Evolutionary conservation across 257 asterid genomes (phyloP).

Genomic region (Solanum clarkiae): DNA sequence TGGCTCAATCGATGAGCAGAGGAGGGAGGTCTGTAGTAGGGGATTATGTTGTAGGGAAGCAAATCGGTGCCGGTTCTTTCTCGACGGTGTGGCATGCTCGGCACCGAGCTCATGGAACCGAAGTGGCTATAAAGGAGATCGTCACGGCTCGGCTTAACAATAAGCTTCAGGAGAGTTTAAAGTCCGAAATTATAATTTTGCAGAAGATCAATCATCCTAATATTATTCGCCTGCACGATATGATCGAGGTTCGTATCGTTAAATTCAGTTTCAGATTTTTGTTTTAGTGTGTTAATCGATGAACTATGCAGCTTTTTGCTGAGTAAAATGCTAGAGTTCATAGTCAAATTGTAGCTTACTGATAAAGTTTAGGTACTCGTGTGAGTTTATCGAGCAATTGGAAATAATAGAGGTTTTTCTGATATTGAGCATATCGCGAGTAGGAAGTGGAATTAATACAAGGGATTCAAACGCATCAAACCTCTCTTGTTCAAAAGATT

Average conservation of each 20-base stretch:
- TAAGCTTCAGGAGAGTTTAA: slow-evolving; percentile 67
- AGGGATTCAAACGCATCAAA: too few species aligned
- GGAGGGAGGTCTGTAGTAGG: slow-evolving; percentile 51
- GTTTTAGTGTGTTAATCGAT: background rate
- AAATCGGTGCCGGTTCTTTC: slow-evolving; percentile 74
- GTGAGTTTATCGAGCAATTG: background rate
- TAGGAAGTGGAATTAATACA: too few species aligned
- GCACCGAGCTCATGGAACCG: slow-evolving; percentile 72
- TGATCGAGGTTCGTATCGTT: slow-evolving; percentile 59
- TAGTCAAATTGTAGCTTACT: background rate
- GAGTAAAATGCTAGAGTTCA: background rate
- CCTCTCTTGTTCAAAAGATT: too few species aligned
- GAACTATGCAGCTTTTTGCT: background rate
- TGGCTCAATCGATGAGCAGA: slow-evolving; percentile 49
- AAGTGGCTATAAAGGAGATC: slow-evolving; percentile 88
- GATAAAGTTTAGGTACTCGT: background rate
- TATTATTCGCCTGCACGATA: slow-evolving; percentile 82
- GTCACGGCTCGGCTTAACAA: slow-evolving; percentile 41
- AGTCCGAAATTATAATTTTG: slow-evolving; percentile 79
- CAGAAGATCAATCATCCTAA: slow-evolving; percentile 80
- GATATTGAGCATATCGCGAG: background rate
- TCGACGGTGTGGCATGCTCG: slow-evolving; percentile 95
- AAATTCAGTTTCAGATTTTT: background rate
- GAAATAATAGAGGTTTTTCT: background rate
- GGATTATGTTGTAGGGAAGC: slow-evolving; percentile 67